Conservation (phyloP, 129 eudicot genomes). For the Pittosporum tobira region DNA sequence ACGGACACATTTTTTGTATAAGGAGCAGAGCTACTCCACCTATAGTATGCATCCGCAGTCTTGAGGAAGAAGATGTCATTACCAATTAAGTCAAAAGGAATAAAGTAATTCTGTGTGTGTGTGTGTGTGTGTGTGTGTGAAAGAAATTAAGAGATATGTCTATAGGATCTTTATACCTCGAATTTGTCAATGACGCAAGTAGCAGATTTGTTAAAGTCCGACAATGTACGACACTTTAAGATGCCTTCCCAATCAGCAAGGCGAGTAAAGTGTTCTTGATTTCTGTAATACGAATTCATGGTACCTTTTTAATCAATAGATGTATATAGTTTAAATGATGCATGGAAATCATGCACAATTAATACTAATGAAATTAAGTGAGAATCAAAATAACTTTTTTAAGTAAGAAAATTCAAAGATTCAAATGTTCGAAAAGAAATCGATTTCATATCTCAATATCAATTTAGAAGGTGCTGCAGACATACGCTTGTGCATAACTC, state of each 20-base stretch:
- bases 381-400: background rate
- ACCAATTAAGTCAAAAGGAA: background rate
- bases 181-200: conserved; percentile 68
- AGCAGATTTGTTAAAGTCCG: conserved; percentile 74
- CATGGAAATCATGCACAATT: background rate
- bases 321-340: background rate
- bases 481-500: conserved; percentile 83
- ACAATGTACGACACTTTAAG: background rate
- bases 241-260: conserved; percentile 14
- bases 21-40: conserved; percentile 62
- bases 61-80: conserved; percentile 23
- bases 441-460: background rate
- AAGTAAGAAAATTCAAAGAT: background rate
- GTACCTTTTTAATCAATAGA: background rate
- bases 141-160: no score
- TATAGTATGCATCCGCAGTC: conserved; percentile 85
- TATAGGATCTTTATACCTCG: conserved; percentile 51
- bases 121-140: conserved; percentile 7
- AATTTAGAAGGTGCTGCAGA: conserved; percentile 14
- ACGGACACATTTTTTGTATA: conserved; percentile 47
- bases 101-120: background rate
- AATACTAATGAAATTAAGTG: background rate
- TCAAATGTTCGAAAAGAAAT: background rate
- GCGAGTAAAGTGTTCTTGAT: conserved; percentile 10
- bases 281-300: background rate